Evolutionary conservation across 2,329 filamentous ascomycete species (phyloP).

Genomic region (Pseudogymnoascus sp.): DNA sequence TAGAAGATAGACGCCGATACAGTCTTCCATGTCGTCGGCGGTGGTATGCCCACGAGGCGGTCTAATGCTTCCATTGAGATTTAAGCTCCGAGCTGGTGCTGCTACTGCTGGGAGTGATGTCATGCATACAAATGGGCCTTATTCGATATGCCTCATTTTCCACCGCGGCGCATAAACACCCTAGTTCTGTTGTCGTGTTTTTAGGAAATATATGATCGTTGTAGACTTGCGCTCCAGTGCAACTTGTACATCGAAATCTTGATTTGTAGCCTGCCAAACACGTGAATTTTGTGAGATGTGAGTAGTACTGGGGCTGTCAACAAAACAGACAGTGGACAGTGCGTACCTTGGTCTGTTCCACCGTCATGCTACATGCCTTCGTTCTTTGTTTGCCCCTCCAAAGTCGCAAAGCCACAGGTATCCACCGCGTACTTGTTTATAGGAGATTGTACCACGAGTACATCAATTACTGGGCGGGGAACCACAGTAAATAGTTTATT

Average conservation of each 20-base stretch:
- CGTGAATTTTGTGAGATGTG: conserved; percentile 5
- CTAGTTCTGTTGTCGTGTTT: not conserved
- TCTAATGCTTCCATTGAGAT: conserved; percentile 21
- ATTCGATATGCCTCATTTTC: not conserved
- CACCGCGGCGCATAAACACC: not conserved
- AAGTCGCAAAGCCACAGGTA: not conserved
- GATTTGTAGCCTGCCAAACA: not conserved
- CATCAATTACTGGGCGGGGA: not conserved
- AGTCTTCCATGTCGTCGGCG: conserved; percentile 25
- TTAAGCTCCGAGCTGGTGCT: not conserved
- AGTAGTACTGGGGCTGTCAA: not conserved
- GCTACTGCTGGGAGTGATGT: not conserved
- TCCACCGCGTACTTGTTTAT: not conserved
- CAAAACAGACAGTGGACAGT: not conserved
- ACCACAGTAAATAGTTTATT: not conserved
- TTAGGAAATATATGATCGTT: not conserved
- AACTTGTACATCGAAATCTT: not conserved
- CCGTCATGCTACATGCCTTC: not conserved
- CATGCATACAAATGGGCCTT: not conserved
- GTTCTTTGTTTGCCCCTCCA: conserved; percentile 4
- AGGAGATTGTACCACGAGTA: not conserved
- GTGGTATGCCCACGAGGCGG: conserved; percentile 23
- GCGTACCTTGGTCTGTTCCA: not conserved
- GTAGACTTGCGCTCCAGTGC: not conserved
- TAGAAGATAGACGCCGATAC: conserved; percentile 25